Evolutionary conservation across 495 filamentous ascomycete genomes (phyloP).

Genomic region (Symbiotaphrina buchneri): DNA sequence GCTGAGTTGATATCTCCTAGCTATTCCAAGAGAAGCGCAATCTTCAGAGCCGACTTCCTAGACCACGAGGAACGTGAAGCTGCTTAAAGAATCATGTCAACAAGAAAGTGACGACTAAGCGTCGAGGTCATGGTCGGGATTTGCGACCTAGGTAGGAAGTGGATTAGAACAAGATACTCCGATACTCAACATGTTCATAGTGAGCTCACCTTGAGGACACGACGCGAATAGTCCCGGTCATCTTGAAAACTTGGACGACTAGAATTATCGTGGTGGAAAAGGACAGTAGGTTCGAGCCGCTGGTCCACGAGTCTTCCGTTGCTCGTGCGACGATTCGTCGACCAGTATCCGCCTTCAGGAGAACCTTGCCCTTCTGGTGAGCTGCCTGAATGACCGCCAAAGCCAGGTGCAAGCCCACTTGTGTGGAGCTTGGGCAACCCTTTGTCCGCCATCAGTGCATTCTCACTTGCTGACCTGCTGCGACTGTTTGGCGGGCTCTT

Average conservation of each 20-base stretch:
- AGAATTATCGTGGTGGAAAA: constrained; percentile 21
- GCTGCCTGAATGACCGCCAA: constrained; percentile 1
- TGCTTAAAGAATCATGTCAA: too few species aligned
- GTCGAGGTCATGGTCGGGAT: too few species aligned
- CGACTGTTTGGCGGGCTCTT: constrained; percentile 13
- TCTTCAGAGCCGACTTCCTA: too few species aligned
- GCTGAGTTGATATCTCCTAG: too few species aligned
- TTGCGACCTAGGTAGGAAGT: constrained; percentile 20
- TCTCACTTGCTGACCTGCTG: constrained; percentile 10
- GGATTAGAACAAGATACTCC: neutral
- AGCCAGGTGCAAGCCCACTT: constrained; percentile 1
- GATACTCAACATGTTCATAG: neutral
- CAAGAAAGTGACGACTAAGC: too few species aligned
- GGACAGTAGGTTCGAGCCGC: constrained; percentile 14
- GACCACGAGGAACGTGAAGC: too few species aligned
- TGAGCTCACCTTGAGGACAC: constrained; percentile 26
- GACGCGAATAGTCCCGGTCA: constrained; percentile 32
- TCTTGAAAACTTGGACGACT: constrained; percentile 27
- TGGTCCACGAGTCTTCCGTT: constrained; percentile 19
- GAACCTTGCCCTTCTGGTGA: neutral
- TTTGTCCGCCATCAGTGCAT: constrained; percentile 1
- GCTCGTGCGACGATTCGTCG: constrained; percentile 2
- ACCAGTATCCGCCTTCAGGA: neutral
- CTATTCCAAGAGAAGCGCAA: too few species aligned
- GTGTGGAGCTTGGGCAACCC: neutral